A percentile compares a stretch with the other conserved stretches of the same genome.
These are phyloP conservation scores for Aspergillus oerlinghausenensis DNA, from an alignment of 2,329 filamentous ascomycete genomes.

Conservation along the genomic window DNA sequence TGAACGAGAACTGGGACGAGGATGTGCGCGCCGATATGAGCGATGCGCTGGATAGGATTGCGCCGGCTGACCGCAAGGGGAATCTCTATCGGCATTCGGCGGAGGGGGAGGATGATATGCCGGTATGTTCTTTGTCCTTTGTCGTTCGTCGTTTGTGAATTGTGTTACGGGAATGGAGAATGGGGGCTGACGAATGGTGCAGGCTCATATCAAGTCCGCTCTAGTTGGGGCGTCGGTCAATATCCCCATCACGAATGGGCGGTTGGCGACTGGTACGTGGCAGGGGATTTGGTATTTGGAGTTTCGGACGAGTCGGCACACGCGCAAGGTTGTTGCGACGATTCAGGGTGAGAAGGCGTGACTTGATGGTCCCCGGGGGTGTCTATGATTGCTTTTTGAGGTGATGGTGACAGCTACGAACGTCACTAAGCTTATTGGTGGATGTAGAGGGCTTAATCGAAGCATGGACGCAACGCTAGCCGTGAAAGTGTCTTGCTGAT, in stretches of 20 bases:
- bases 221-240: slow-evolving; percentile 84
- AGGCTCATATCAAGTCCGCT: slow-evolving; percentile 90
- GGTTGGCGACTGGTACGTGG: slow-evolving; percentile 61
- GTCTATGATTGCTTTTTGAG: slow-evolving; percentile 11
- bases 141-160: not conserved
- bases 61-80: slow-evolving; percentile 72
- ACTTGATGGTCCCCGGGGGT: slow-evolving; percentile 14
- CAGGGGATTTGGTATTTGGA: slow-evolving; percentile 88
- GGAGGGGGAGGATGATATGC: slow-evolving; percentile 92
- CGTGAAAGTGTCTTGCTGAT: not conserved
- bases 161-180: not conserved
- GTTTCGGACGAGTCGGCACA: slow-evolving; percentile 72
- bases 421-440: not conserved
- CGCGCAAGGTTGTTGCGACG: slow-evolving; percentile 80
- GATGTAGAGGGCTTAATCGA: not conserved
- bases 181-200: slow-evolving; percentile 1
- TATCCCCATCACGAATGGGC: slow-evolving; percentile 85
- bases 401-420: not conserved
- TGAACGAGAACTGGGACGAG: slow-evolving; percentile 88
- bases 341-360: slow-evolving; percentile 76
- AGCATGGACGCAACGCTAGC: not conserved
- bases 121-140: slow-evolving; percentile 48
- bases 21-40: slow-evolving; percentile 93
- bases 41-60: slow-evolving; percentile 86
- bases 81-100: slow-evolving; percentile 79